A percentile compares a stretch with the other conserved stretches of the same genome.
Evolutionary conservation across 257 asterid species (phyloP).

Genomic region (Solanum bulbocastanum): DNA sequence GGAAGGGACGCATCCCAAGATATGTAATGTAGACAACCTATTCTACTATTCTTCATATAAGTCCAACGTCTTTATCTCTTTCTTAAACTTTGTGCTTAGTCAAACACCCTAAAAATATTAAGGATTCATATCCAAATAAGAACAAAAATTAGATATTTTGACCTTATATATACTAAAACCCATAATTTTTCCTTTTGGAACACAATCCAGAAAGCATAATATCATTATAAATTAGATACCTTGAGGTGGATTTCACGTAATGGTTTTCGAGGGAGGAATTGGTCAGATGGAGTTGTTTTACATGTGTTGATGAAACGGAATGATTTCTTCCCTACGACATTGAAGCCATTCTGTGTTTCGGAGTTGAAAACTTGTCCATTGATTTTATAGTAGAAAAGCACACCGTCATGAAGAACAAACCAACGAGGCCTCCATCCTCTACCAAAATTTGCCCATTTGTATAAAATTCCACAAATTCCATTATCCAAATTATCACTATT

Average conservation of each 20-base stretch:
- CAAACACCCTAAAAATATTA: not conserved
- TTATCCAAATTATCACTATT: not conserved
- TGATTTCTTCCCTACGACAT: constrained; percentile 2
- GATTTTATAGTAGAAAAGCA: constrained; percentile 9
- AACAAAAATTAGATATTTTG: not conserved
- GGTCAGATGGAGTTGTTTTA: not conserved
- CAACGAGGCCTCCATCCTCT: constrained; percentile 17
- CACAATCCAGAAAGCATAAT: not conserved
- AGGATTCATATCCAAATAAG: not conserved
- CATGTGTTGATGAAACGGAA: not conserved
- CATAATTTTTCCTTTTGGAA: not conserved
- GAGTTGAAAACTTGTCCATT: not conserved
- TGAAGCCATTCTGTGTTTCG: not conserved
- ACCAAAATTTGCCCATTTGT: constrained; percentile 13
- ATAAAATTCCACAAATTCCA: constrained; percentile 11
- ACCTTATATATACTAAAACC: not conserved
- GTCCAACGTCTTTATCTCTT: not conserved
- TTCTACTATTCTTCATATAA: not conserved
- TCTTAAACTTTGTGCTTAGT: not conserved
- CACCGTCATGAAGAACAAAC: constrained; percentile 15
- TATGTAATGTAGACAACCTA: not conserved
- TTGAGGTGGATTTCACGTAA: constrained; percentile 7
- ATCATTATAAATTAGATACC: not conserved
- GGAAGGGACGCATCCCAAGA: not conserved
- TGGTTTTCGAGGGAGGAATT: constrained; percentile 3